Percentiles rank a stretch among this genome's conserved stretches.
Evolutionary conservation across 768 basidiomycete species (phyloP).

Genomic region (Lentinula lateritia): DNA sequence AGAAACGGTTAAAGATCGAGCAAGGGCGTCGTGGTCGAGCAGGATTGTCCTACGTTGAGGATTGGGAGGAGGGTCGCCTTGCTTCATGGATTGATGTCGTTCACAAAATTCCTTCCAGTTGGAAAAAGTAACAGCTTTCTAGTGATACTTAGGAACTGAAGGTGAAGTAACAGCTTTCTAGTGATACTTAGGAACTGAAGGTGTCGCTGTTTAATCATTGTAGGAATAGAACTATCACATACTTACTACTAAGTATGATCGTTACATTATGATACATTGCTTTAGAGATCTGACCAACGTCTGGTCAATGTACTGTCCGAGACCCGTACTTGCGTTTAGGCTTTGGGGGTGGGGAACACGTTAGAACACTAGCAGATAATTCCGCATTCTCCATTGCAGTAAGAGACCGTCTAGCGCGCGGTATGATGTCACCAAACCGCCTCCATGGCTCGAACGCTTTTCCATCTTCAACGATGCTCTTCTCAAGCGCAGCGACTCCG

Average conservation of each 20-base stretch:
- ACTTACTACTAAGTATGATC: background rate
- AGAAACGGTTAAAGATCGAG: constrained; percentile 72
- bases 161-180: constrained; percentile 15
- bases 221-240: background rate
- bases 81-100: constrained; percentile 64
- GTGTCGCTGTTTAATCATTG: constrained; percentile 1
- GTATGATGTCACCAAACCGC: constrained; percentile 28
- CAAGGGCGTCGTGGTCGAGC: constrained; percentile 58
- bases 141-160: too few species aligned
- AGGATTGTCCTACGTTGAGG: constrained; percentile 66
- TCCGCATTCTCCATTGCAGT: constrained; percentile 29
- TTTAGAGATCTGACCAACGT: background rate
- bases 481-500: constrained; percentile 32
- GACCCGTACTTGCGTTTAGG: constrained; percentile 6
- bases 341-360: constrained; percentile 11
- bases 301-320: constrained; percentile 1
- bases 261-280: background rate
- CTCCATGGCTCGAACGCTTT: constrained; percentile 43
- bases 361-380: constrained; percentile 11
- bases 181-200: background rate
- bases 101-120: constrained; percentile 70
- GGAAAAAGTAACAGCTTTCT: constrained; percentile 39
- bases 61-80: constrained; percentile 72
- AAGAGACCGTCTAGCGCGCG: background rate
- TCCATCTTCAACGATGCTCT: constrained; percentile 25